Percentiles rank a stretch among this genome's conserved stretches.
Evolutionary conservation across 2,329 filamentous ascomycete species (phyloP).

Genomic region (Sporothrix protearum): DNA sequence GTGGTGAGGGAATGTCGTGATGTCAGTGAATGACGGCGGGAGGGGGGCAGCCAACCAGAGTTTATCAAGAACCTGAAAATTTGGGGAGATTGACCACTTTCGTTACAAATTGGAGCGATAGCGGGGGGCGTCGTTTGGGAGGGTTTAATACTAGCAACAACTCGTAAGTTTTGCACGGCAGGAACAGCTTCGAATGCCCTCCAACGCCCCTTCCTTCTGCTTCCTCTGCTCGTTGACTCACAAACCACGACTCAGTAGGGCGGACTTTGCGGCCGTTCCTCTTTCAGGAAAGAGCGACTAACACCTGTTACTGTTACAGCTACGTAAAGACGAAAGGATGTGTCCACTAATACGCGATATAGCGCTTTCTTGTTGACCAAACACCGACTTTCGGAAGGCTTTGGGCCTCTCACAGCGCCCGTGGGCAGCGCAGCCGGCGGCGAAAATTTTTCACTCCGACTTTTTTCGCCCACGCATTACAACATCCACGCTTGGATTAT

Average conservation of each 20-base stretch:
- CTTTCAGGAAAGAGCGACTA: constrained; percentile 11
- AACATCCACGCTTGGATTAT: background rate
- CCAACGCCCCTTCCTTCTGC: constrained; percentile 13
- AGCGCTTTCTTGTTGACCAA: background rate
- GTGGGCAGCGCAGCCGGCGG: background rate
- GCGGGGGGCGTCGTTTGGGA: constrained; percentile 4
- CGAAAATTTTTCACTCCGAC: constrained; percentile 19
- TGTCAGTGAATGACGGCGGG: constrained; percentile 21
- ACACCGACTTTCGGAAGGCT: constrained; percentile 20
- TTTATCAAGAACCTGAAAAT: constrained; percentile 4
- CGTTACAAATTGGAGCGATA: constrained; percentile 9
- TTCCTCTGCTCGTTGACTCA: constrained; percentile 16
- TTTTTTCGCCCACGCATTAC: constrained; percentile 7
- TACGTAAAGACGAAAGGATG: background rate
- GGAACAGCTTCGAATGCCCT: constrained; percentile 3
- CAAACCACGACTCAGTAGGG: background rate
- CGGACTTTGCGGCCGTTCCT: constrained; percentile 1
- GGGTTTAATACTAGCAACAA: background rate
- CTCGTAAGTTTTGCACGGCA: background rate
- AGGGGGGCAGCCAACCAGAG: constrained; percentile 19
- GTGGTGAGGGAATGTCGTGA: constrained; percentile 21
- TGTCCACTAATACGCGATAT: constrained; percentile 10
- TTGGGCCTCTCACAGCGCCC: constrained; percentile 1
- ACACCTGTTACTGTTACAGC: background rate
- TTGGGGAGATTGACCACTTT: background rate